Conservation (phyloP, 305 asterid species). For the Plantago lanceolata region DNA sequence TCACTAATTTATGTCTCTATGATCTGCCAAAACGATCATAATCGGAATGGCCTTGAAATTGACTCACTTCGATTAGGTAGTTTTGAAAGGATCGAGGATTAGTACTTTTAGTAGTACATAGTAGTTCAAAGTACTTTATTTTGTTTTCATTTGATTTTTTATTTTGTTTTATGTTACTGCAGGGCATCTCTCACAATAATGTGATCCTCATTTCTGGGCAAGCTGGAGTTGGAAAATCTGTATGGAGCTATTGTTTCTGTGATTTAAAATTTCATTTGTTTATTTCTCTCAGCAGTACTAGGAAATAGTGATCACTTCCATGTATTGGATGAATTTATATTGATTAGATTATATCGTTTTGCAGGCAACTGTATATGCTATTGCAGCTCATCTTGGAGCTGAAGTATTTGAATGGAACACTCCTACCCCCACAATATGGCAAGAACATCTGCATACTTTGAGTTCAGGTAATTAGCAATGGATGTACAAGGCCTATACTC, state of each 20-base stretch:
- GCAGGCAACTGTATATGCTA: constrained; percentile 68
- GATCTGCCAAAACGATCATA: constrained; percentile 1
- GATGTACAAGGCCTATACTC: background rate
- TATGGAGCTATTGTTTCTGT: constrained; percentile 38
- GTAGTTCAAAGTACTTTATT: constrained; percentile 1
- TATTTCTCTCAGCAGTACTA: background rate
- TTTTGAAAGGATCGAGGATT: background rate
- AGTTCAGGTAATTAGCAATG: constrained; percentile 51
- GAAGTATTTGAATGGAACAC: constrained; percentile 81
- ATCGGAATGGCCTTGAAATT: background rate
- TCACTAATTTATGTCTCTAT: background rate
- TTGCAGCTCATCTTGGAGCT: constrained; percentile 75
- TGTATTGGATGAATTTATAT: constrained; percentile 16
- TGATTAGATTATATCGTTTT: constrained; percentile 29
- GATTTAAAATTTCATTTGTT: background rate
- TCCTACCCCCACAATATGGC: constrained; percentile 89
- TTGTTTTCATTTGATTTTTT: constrained; percentile 9
- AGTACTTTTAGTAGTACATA: background rate
- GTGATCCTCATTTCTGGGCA: constrained; percentile 80
- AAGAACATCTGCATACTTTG: constrained; percentile 74
- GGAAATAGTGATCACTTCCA: background rate
- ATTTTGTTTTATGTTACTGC: constrained; percentile 29
- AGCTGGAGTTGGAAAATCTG: constrained; percentile 96
- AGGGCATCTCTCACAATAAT: constrained; percentile 45
- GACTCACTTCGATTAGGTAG: background rate